Evolutionary conservation across 371 early-diverging fungal genomes (phyloP).

Genomic region (Dichotomocladium elegans): DNA sequence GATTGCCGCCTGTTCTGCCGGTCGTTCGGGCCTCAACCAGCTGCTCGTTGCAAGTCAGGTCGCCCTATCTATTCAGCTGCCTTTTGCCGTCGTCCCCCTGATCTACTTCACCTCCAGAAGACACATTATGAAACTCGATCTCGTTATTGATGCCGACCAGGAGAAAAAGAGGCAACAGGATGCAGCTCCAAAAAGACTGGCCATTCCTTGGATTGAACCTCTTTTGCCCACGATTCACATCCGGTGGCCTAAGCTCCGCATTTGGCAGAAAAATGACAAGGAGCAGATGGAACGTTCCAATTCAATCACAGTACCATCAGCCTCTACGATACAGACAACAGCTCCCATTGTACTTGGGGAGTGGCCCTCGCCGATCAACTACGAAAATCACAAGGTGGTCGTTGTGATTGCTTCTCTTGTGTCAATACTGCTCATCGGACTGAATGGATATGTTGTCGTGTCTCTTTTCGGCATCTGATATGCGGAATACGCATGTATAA

Average conservation of each 20-base stretch:
- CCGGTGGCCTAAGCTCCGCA: not conserved
- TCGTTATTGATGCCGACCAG: constrained; percentile 18
- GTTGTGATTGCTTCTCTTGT: constrained; percentile 42
- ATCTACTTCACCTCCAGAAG: constrained; percentile 63
- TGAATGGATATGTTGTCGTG: constrained; percentile 58
- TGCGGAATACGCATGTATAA: too few species aligned
- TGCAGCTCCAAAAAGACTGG: not conserved
- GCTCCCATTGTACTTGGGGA: constrained; percentile 4
- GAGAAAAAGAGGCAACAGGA: constrained; percentile 1
- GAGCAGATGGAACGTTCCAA: not conserved
- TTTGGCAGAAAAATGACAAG: not conserved
- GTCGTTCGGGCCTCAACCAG: constrained; percentile 60
- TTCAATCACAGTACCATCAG: not conserved
- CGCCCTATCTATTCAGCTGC: constrained; percentile 72
- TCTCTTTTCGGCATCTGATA: too few species aligned
- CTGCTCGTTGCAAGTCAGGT: constrained; percentile 77
- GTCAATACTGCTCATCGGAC: constrained; percentile 46
- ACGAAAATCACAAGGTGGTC: constrained; percentile 27
- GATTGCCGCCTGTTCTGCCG: constrained; percentile 61
- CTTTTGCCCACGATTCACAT: not conserved
- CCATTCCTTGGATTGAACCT: constrained; percentile 6
- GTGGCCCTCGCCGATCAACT: constrained; percentile 26
- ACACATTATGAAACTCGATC: constrained; percentile 45
- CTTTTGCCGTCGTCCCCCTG: constrained; percentile 78
- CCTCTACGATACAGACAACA: not conserved